These are phyloP conservation scores for Colletotrichum destructivum DNA, from an alignment of 2,329 filamentous ascomycete species.

Conservation along the genomic window DNA sequence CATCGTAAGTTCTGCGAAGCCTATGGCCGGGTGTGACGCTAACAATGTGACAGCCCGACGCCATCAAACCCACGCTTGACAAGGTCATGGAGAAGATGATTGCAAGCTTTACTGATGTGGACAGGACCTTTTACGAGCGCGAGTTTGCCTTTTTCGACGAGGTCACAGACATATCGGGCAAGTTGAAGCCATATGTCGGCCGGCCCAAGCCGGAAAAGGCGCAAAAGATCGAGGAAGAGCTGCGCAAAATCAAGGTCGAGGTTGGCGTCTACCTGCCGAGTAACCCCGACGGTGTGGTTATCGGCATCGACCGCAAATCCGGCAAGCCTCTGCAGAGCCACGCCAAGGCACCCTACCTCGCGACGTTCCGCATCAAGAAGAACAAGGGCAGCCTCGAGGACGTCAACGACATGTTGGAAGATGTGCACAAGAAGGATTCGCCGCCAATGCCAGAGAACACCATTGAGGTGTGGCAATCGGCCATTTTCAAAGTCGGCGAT, in stretches of 20 bases:
- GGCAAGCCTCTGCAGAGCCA: slow-evolving; percentile 98
- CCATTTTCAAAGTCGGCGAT: slow-evolving; percentile 99
- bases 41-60: slow-evolving; percentile 75
- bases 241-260: slow-evolving; percentile 97
- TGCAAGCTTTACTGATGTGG: slow-evolving; percentile 82
- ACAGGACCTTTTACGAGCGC: slow-evolving; percentile 89
- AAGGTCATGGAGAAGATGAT: slow-evolving; percentile 89
- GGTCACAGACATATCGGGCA: slow-evolving; percentile 95
- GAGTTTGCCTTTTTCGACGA: slow-evolving; percentile 99
- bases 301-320: slow-evolving; percentile 97
- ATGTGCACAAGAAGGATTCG: slow-evolving; percentile 57
- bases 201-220: slow-evolving; percentile 96
- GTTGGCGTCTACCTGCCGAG: slow-evolving; percentile 97
- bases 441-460: slow-evolving; percentile 64
- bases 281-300: slow-evolving; percentile 96
- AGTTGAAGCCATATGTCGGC: slow-evolving; percentile 94
- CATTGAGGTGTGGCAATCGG: slow-evolving; percentile 98
- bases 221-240: slow-evolving; percentile 98
- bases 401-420: slow-evolving; percentile 66
- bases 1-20: slow-evolving; percentile 71
- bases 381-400: slow-evolving; percentile 70
- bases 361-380: slow-evolving; percentile 97
- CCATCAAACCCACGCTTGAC: slow-evolving; percentile 93
- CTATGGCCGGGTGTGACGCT: slow-evolving; percentile 40
- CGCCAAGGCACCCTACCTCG: slow-evolving; percentile 99